phyloP scores from a whole-genome alignment of 768 basidiomycete species.

The Cystofilobasidium capitatum region DNA sequence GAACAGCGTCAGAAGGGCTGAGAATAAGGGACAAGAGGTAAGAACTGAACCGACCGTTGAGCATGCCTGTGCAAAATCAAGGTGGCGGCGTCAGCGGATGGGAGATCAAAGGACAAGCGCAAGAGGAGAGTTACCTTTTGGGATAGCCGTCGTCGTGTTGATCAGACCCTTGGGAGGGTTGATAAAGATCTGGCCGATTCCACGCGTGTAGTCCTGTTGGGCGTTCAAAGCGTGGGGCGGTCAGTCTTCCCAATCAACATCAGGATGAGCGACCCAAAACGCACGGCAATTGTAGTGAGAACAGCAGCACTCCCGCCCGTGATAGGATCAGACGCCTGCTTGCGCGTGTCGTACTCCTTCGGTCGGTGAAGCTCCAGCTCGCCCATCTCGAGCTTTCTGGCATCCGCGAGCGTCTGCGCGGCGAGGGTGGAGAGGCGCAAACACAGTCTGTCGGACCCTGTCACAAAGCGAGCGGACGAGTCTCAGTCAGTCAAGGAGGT shows the following conservation, averaged over 20 bases:
- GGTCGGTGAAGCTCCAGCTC: slow-evolving; percentile 48
- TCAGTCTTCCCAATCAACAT: not conserved
- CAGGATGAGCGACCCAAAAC: not conserved
- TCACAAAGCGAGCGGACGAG: not conserved
- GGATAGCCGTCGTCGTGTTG: slow-evolving; percentile 47
- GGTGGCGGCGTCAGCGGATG: not conserved
- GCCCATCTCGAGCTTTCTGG: slow-evolving; percentile 43
- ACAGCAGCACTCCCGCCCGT: slow-evolving; percentile 47
- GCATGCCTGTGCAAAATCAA: slow-evolving; percentile 2
- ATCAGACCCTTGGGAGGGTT: slow-evolving; percentile 44
- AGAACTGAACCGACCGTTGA: slow-evolving; percentile 26
- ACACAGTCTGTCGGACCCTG: slow-evolving; percentile 38
- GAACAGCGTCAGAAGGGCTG: not conserved
- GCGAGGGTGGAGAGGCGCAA: slow-evolving; percentile 50
- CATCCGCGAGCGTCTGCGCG: slow-evolving; percentile 48
- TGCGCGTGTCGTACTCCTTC: slow-evolving; percentile 37
- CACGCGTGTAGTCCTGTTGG: slow-evolving; percentile 25
- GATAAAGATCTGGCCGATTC: slow-evolving; percentile 49
- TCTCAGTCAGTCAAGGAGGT: not conserved
- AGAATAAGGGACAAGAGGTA: not conserved
- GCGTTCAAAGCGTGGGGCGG: not conserved
- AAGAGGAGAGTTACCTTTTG: slow-evolving; percentile 32
- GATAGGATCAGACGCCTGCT: slow-evolving; percentile 43
- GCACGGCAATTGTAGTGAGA: slow-evolving; percentile 46
- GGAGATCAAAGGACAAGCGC: not conserved